Conservation (phyloP, 2,329 filamentous ascomycete species). For the Trichoderma pleuroti region DNA sequence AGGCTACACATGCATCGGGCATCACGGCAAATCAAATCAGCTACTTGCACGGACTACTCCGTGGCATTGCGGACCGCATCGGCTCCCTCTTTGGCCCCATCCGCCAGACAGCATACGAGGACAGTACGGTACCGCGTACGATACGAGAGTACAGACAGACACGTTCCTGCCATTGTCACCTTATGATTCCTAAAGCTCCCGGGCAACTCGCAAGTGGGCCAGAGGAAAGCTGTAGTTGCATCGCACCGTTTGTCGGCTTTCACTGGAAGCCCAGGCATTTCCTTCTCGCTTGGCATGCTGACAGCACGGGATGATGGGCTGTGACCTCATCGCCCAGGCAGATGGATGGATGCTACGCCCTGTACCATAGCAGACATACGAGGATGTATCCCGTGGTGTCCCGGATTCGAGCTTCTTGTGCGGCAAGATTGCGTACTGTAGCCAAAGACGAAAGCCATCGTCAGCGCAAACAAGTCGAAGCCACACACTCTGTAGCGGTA, state of each 20-base stretch:
- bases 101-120: not conserved
- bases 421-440: not conserved
- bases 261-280: not conserved
- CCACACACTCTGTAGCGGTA: not conserved
- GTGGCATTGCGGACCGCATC: not conserved
- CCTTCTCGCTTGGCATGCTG: not conserved
- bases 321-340: not conserved
- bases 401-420: not conserved
- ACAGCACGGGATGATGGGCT: not conserved
- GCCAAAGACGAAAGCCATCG: not conserved
- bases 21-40: not conserved
- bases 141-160: not conserved
- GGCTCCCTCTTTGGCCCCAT: not conserved
- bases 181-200: not conserved
- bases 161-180: not conserved
- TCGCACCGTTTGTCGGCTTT: not conserved
- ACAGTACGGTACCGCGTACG: too few relatives aligned
- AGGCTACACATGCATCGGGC: not conserved
- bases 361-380: not conserved
- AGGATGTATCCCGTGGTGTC: not conserved
- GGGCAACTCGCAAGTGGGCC: not conserved
- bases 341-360: not conserved
- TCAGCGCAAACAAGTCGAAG: not conserved
- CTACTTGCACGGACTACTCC: not conserved
- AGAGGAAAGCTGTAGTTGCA: not conserved